Evolutionary conservation across 331 rosid species (phyloP).

Genomic region (Malus hybrid): DNA sequence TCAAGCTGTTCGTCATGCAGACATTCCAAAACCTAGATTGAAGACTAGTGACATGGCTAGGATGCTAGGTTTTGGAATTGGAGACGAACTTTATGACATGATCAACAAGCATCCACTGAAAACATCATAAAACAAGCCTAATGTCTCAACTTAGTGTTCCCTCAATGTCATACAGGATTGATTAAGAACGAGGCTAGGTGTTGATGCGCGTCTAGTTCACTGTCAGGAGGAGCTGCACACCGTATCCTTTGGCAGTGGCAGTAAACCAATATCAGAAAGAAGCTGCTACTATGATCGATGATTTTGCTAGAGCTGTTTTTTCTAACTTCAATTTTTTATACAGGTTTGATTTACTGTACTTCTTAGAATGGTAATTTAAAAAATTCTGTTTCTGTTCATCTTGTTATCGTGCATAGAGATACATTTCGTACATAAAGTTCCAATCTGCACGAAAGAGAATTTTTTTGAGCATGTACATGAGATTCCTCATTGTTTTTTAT

Average conservation of each 20-base stretch:
- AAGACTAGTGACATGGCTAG: constrained; percentile 85
- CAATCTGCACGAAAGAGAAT: not conserved
- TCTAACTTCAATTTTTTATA: not conserved
- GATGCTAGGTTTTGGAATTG: constrained; percentile 94
- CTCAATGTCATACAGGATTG: not conserved
- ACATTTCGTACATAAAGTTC: not conserved
- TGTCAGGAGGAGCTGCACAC: not conserved
- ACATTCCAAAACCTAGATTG: constrained; percentile 64
- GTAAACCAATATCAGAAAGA: not conserved
- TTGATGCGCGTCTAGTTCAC: not conserved
- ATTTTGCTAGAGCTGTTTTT: not conserved
- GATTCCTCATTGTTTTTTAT: not conserved
- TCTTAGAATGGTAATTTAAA: not conserved
- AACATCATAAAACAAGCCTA: constrained; percentile 18
- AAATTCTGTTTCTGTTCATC: not conserved
- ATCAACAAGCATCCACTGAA: constrained; percentile 54
- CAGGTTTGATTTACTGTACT: not conserved
- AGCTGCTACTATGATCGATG: not conserved
- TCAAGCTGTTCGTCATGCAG: constrained; percentile 75
- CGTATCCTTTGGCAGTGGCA: not conserved
- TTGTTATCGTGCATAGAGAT: not conserved
- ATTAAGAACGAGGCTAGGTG: not conserved
- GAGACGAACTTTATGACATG: constrained; percentile 71
- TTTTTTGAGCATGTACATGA: not conserved
- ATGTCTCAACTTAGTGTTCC: not conserved